Percentiles rank a stretch among this genome's conserved stretches.
These are phyloP conservation scores for Begonia loranthoides DNA, from an alignment of 306 rosid species.

Conservation along the genomic window DNA sequence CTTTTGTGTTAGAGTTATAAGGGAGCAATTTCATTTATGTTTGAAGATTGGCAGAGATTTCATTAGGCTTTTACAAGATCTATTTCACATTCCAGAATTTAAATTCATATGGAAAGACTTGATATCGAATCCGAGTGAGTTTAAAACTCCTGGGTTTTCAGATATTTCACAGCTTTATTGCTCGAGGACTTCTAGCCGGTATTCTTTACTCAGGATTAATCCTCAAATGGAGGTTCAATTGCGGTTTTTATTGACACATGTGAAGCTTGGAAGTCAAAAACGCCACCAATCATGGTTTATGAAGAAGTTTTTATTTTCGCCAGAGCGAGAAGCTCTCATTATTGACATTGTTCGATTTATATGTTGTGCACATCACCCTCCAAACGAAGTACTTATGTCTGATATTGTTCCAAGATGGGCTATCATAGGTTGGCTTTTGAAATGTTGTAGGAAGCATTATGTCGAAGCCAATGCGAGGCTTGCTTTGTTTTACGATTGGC, in stretches of 20 bases:
- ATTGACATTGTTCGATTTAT: constrained; percentile 63
- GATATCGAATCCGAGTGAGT: constrained; percentile 24
- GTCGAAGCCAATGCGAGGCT: constrained; percentile 45
- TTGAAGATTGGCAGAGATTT: constrained; percentile 73
- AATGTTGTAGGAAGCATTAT: constrained; percentile 31
- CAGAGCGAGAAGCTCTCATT: constrained; percentile 42
- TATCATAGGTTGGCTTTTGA: constrained; percentile 72
- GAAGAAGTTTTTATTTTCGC: constrained; percentile 39
- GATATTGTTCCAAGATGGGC: constrained; percentile 85
- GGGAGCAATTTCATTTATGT: constrained; percentile 52
- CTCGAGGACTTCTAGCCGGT: constrained; percentile 42
- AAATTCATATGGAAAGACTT: constrained; percentile 51
- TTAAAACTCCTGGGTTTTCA: constrained; percentile 28
- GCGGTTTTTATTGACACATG: constrained; percentile 56
- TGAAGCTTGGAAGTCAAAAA: constrained; percentile 54
- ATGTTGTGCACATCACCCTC: constrained; percentile 78
- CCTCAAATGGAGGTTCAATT: constrained; percentile 66
- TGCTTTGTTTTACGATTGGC: constrained; percentile 86
- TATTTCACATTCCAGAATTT: constrained; percentile 53
- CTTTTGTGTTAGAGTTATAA: constrained; percentile 49
- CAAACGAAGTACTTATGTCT: constrained; percentile 74
- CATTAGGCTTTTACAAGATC: constrained; percentile 55
- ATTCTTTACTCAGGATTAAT: constrained; percentile 43
- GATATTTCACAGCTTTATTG: constrained; percentile 47
- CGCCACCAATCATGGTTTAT: constrained; percentile 70